phyloP scores from a whole-genome alignment of 2,329 filamentous ascomycete species.

The Neoarthrinium moseri region DNA sequence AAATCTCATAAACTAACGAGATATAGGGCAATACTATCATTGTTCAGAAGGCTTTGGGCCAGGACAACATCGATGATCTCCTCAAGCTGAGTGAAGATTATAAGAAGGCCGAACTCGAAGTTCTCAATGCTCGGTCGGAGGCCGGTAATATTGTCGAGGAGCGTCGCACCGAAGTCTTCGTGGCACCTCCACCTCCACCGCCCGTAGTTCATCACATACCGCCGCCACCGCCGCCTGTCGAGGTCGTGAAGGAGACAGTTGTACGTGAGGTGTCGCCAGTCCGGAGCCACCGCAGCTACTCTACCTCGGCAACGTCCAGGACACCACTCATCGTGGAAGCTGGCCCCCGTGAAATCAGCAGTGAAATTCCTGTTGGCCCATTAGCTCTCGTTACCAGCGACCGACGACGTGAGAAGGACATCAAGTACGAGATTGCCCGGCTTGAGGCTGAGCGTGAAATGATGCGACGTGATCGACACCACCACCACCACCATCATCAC shows the following conservation, averaged over 20 bases:
- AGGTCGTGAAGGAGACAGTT: slow-evolving; percentile 32
- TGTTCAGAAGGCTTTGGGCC: slow-evolving; percentile 79
- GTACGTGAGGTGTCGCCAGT: slow-evolving; percentile 50
- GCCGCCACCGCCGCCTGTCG: slow-evolving; percentile 16
- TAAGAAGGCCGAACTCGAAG: slow-evolving; percentile 52
- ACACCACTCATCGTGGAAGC: slow-evolving; percentile 40
- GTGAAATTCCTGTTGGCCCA: slow-evolving; percentile 34
- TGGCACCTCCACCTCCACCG: slow-evolving; percentile 32
- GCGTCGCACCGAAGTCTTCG: slow-evolving; percentile 42
- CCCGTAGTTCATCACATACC: slow-evolving; percentile 20
- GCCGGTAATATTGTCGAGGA: slow-evolving; percentile 49
- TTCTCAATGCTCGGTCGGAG: slow-evolving; percentile 44
- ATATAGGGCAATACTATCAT: slow-evolving; percentile 74
- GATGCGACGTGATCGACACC: slow-evolving; percentile 16
- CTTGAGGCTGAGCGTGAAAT: slow-evolving; percentile 61
- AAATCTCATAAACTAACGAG: no score
- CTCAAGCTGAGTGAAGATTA: slow-evolving; percentile 81
- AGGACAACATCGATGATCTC: slow-evolving; percentile 88
- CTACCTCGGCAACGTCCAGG: slow-evolving; percentile 33
- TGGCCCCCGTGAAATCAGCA: slow-evolving; percentile 31
- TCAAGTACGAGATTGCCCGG: slow-evolving; percentile 69
- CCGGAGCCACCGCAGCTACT: slow-evolving; percentile 31
- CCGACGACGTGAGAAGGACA: slow-evolving; percentile 55
- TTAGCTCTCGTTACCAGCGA: slow-evolving; percentile 39
- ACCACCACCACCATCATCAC: slow-evolving; percentile 29